These are phyloP conservation scores for Penicillium brevicompactum DNA, from an alignment of 2,329 filamentous ascomycete species.

Conservation along the genomic window DNA sequence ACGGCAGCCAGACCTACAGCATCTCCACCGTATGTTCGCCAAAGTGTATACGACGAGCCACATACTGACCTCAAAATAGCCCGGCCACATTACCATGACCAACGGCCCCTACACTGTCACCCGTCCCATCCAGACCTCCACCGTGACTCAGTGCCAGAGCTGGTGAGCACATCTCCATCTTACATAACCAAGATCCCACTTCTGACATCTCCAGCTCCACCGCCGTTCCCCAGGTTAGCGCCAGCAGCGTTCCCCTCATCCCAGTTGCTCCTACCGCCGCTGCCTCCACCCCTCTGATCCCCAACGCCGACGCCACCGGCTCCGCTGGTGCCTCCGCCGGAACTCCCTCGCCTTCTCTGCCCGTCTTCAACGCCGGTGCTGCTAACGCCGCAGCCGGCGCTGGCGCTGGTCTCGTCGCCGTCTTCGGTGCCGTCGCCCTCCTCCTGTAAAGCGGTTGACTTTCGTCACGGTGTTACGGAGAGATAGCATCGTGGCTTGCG, in stretches of 20 bases:
- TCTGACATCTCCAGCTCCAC: slow-evolving; percentile 22
- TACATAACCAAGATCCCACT: neutral
- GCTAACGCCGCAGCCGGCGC: slow-evolving; percentile 50
- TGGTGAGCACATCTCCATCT: slow-evolving; percentile 34
- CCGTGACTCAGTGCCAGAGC: slow-evolving; percentile 50
- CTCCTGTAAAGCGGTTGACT: slow-evolving; percentile 41
- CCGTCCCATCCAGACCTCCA: slow-evolving; percentile 55
- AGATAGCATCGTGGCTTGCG: neutral
- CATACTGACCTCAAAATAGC: slow-evolving; percentile 37
- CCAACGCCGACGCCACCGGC: slow-evolving; percentile 15
- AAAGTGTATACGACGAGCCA: neutral
- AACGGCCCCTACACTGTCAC: slow-evolving; percentile 70
- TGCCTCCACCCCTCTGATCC: slow-evolving; percentile 26
- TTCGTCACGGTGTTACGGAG: slow-evolving; percentile 4
- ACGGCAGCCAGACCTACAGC: slow-evolving; percentile 68
- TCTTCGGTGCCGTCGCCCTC: slow-evolving; percentile 54
- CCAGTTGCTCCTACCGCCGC: slow-evolving; percentile 15
- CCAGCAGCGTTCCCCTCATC: slow-evolving; percentile 19
- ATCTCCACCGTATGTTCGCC: slow-evolving; percentile 59
- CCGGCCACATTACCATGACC: slow-evolving; percentile 71
- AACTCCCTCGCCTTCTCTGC: slow-evolving; percentile 20
- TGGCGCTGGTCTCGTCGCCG: slow-evolving; percentile 55
- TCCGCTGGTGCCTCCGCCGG: slow-evolving; percentile 23
- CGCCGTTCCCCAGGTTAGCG: slow-evolving; percentile 22
- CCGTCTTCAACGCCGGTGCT: slow-evolving; percentile 53